These are phyloP conservation scores for Umbelopsis sp. DNA, from an alignment of 192 early-diverging fungal species.

Conservation along the genomic window DNA sequence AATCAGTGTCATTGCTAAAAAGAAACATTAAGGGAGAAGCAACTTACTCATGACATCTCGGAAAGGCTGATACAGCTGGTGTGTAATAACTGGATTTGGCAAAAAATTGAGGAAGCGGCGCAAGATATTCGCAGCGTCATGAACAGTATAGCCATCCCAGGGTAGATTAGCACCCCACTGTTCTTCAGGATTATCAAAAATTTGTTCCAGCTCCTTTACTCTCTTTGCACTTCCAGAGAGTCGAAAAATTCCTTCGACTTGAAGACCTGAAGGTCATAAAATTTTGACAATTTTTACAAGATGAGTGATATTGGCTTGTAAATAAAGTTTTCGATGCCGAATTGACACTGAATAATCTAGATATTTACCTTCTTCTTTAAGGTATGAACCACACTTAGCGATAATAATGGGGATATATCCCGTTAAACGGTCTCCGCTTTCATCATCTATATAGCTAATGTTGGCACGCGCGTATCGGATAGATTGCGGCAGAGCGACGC, in stretches of 20 bases:
- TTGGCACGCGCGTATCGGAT: conserved; percentile 33
- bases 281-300: neutral
- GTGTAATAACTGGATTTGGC: conserved; percentile 74
- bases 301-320: neutral
- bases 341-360: neutral
- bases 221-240: conserved; percentile 75
- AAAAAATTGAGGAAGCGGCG: conserved; percentile 71
- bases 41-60: conserved; percentile 60
- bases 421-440: conserved; percentile 28
- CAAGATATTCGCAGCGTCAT: conserved; percentile 78
- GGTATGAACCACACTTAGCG: conserved; percentile 41
- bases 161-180: conserved; percentile 62
- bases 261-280: conserved; percentile 36
- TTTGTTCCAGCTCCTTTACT: conserved; percentile 64
- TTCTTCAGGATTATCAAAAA: conserved; percentile 63
- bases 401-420: conserved; percentile 38
- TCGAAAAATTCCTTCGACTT: conserved; percentile 75
- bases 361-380: conserved; percentile 34
- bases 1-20: neutral
- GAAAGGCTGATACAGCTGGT: conserved; percentile 65
- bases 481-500: conserved; percentile 30
- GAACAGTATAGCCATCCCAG: conserved; percentile 71
- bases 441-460: conserved; percentile 36
- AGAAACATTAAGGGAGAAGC: neutral
- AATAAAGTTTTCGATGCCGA: neutral